A percentile compares a stretch with the other conserved stretches of the same genome.
phyloP scores from a whole-genome alignment of 176 grass and related monocot genomes.

The Paspalum vaginatum region DNA sequence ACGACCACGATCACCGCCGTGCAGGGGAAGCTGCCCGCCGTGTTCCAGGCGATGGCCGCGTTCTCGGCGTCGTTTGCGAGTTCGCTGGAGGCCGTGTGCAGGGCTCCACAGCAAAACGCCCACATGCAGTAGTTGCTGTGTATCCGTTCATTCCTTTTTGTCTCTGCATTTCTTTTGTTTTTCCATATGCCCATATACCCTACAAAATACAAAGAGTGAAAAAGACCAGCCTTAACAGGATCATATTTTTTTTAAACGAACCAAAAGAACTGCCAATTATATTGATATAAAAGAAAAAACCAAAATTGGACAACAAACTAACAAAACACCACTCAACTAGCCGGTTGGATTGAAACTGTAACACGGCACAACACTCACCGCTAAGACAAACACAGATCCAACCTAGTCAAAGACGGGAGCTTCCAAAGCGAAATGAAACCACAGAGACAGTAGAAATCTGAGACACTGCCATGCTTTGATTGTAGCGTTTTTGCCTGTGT shows the following conservation, averaged over 20 bases:
- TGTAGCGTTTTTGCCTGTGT: not conserved
- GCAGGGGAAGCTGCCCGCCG: slow-evolving; percentile 64
- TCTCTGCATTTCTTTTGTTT: not conserved
- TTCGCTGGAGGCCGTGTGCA: slow-evolving; percentile 49
- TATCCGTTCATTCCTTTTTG: not conserved
- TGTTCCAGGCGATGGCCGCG: slow-evolving; percentile 69
- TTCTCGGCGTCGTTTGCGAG: slow-evolving; percentile 57
- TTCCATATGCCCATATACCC: not conserved
- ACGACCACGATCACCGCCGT: slow-evolving; percentile 55
- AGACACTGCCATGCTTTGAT: not conserved
- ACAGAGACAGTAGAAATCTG: not conserved
- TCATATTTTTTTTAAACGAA: too few species aligned
- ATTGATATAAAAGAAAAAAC: too few species aligned
- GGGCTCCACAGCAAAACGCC: slow-evolving; percentile 8
- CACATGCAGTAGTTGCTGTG: not conserved
- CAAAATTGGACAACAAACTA: too few species aligned
- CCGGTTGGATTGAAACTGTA: too few species aligned
- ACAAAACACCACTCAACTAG: too few species aligned
- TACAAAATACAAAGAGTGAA: not conserved
- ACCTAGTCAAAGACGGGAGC: too few species aligned
- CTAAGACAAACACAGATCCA: too few species aligned
- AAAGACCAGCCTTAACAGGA: not conserved
- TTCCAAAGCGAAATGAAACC: too few species aligned
- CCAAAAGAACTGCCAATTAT: too few species aligned
- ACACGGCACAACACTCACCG: too few species aligned